A percentile compares a stretch with the other conserved stretches of the same genome.
Evolutionary conservation across 208 protist genomes (phyloP).

Genomic region (Phytomonas sp.): DNA sequence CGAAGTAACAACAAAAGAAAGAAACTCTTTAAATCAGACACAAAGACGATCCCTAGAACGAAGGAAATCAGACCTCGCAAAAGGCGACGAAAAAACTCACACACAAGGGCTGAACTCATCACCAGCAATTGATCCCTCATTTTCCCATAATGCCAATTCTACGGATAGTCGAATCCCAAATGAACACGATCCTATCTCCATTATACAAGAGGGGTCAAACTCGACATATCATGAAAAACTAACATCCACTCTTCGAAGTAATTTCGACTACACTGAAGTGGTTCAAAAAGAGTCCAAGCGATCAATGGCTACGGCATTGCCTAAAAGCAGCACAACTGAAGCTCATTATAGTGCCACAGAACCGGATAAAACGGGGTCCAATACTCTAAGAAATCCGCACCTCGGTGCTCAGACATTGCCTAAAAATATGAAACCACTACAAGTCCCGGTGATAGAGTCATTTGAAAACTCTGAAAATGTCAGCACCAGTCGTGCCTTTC

Average conservation of each 20-base stretch:
- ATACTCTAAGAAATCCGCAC: not conserved
- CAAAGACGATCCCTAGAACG: not conserved
- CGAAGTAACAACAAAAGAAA: not conserved
- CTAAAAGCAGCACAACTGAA: not conserved
- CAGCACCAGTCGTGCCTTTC: not conserved
- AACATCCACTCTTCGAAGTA: not conserved
- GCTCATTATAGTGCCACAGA: not conserved
- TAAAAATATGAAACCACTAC: not conserved
- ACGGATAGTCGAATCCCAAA: not conserved
- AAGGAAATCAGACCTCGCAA: not conserved
- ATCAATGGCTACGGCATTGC: not conserved
- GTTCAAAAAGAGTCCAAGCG: not conserved
- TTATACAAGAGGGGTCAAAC: not conserved
- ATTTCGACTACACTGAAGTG: not conserved
- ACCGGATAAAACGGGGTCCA: not conserved
- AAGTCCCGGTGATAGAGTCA: not conserved
- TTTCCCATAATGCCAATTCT: not conserved
- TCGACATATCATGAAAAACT: not conserved
- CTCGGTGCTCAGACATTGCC: not conserved
- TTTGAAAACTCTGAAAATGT: not conserved
- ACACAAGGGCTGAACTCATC: not conserved
- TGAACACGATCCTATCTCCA: not conserved
- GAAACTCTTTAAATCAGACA: not conserved
- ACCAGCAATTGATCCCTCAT: not conserved
- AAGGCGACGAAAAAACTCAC: not conserved